Conservation (phyloP, 805 yeast species). For the Huiozyma naganishii region DNA sequence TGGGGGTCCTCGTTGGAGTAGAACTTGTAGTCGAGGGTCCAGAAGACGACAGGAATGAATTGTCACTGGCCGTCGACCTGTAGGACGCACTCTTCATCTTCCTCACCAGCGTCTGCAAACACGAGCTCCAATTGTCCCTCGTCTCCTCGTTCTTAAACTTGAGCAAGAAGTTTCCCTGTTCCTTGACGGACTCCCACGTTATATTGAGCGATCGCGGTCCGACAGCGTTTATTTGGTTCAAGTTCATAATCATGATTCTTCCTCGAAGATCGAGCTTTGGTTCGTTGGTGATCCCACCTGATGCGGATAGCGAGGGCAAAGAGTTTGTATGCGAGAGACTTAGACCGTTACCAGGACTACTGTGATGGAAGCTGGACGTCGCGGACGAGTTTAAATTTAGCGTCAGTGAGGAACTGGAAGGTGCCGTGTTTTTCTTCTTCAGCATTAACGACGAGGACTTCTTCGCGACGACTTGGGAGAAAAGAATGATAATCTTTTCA, state of each 20-base stretch:
- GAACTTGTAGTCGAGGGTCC: not conserved
- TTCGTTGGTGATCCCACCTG: constrained; percentile 10
- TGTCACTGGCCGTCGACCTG: constrained; percentile 20
- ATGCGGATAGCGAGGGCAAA: constrained; percentile 5
- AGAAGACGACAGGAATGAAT: constrained; percentile 19
- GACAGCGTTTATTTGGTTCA: constrained; percentile 35
- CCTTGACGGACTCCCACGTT: constrained; percentile 79
- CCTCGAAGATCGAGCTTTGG: constrained; percentile 59
- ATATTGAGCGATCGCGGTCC: constrained; percentile 52
- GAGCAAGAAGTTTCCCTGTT: constrained; percentile 75
- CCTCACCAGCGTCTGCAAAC: constrained; percentile 36
- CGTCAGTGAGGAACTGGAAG: constrained; percentile 9
- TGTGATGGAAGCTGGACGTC: constrained; percentile 1
- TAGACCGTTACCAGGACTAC: constrained; percentile 1
- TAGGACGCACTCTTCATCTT: constrained; percentile 26
- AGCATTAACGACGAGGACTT: constrained; percentile 38
- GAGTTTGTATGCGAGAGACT: constrained; percentile 5
- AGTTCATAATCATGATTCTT: constrained; percentile 66
- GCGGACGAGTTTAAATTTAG: constrained; percentile 6
- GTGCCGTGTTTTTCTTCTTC: constrained; percentile 27
- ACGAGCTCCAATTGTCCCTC: constrained; percentile 69
- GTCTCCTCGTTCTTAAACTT: constrained; percentile 76
- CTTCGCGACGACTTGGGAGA: constrained; percentile 46
- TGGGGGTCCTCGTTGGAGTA: not conserved
- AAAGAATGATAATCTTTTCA: constrained; percentile 55